These are phyloP conservation scores for Chlamydomonas eustigma DNA, from an alignment of 139 green algal genomes.

Conservation along the genomic window DNA sequence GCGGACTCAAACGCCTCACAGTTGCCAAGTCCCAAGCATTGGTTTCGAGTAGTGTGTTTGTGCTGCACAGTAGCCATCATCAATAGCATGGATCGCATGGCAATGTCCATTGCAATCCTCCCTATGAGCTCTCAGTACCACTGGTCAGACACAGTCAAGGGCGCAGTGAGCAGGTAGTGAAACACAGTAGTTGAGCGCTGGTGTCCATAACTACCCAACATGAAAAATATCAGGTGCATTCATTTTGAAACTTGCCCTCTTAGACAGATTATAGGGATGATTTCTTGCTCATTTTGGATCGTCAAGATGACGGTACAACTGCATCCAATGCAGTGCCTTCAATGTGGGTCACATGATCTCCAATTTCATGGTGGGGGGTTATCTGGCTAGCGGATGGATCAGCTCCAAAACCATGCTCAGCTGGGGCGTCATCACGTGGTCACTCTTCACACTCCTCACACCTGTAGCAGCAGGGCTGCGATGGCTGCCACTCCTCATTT, in stretches of 20 bases:
- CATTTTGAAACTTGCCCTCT: no score
- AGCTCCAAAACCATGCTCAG: conserved; percentile 60
- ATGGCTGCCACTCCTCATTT: conserved; percentile 33
- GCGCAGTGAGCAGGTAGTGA: conserved; percentile 52
- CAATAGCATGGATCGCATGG: conserved; percentile 68
- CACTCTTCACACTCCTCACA: conserved; percentile 70
- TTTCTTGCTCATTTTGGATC: no score
- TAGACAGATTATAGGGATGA: no score
- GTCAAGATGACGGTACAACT: no score
- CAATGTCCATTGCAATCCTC: conserved; percentile 71
- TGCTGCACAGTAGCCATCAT: conserved; percentile 47
- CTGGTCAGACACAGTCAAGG: conserved; percentile 69
- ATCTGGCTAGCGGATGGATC: conserved; percentile 2
- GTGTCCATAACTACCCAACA: background rate
- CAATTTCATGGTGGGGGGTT: conserved; percentile 1
- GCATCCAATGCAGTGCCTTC: conserved; percentile 4
- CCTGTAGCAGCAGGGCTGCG: conserved; percentile 42
- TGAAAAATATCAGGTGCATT: background rate
- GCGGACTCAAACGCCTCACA: no score
- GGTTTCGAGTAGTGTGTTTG: conserved; percentile 18
- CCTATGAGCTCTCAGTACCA: conserved; percentile 63
- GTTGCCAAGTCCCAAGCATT: no score
- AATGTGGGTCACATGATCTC: conserved; percentile 4
- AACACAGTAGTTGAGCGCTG: background rate
- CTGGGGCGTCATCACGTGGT: conserved; percentile 64